Evolutionary conservation across 2,329 filamentous ascomycete species (phyloP).

Genomic region (Penicillium capsulatum): DNA sequence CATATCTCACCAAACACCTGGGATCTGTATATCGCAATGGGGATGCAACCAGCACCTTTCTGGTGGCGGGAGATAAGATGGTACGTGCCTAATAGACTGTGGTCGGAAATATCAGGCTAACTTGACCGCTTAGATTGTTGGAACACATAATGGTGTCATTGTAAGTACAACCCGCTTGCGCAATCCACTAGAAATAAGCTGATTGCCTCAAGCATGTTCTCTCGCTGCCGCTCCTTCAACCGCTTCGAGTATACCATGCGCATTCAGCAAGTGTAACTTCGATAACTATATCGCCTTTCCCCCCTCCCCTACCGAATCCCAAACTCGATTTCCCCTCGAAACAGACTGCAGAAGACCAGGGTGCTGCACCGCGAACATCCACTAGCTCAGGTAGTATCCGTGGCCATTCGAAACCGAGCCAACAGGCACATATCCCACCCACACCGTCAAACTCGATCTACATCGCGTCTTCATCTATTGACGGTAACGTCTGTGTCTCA

Average conservation of each 20-base stretch:
- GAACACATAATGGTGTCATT: conserved; percentile 95
- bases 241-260: conserved; percentile 81
- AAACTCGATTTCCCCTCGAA: conserved; percentile 37
- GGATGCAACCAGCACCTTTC: conserved; percentile 86
- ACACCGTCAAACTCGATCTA: conserved; percentile 87
- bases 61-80: conserved; percentile 96
- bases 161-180: conserved; percentile 50
- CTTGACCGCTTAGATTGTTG: conserved; percentile 62
- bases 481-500: conserved; percentile 90
- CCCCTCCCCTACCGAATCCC: conserved; percentile 53
- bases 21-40: conserved; percentile 84
- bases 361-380: conserved; percentile 21
- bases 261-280: conserved; percentile 88
- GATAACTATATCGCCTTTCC: conserved; percentile 84
- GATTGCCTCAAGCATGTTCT: conserved; percentile 66
- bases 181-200: conserved; percentile 8
- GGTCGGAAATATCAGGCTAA: conserved; percentile 25
- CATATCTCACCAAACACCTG: conserved; percentile 75
- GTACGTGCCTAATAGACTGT: conserved; percentile 43
- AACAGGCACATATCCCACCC: conserved; percentile 53
- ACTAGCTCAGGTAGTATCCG: conserved; percentile 31
- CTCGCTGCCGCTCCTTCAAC: conserved; percentile 74
- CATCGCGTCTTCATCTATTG: conserved; percentile 88
- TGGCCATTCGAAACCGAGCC: conserved; percentile 24
- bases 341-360: conserved; percentile 29